A percentile compares a stretch with the other conserved stretches of the same genome.
These are phyloP conservation scores for Eimeria necatrix DNA, from an alignment of 169 alveolate genomes.

Conservation along the genomic window DNA sequence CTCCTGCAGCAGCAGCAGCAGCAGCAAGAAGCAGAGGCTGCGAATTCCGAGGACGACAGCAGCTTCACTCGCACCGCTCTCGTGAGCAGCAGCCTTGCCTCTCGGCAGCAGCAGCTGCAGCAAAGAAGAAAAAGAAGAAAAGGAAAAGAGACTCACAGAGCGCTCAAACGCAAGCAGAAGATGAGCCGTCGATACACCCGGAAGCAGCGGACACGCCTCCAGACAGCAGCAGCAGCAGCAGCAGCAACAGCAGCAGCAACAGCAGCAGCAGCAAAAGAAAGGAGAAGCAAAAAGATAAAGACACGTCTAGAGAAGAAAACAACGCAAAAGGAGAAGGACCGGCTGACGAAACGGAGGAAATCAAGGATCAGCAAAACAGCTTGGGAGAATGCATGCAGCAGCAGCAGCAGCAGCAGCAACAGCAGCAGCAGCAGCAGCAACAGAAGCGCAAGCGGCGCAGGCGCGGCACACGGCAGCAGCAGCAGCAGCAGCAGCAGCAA, in stretches of 20 bases:
- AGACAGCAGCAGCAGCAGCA: not conserved
- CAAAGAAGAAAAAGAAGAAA: not conserved
- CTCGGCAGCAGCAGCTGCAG: conserved; percentile 49
- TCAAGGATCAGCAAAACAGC: not conserved
- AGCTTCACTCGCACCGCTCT: not conserved
- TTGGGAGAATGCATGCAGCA: not conserved
- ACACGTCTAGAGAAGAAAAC: not conserved
- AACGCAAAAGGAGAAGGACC: not conserved
- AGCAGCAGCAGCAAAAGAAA: conserved; percentile 22
- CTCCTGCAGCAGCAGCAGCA: conserved; percentile 13
- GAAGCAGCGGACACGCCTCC: not conserved
- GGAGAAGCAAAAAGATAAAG: not conserved
- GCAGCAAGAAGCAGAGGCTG: not conserved
- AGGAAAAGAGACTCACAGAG: not conserved
- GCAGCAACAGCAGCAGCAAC: conserved; percentile 44
- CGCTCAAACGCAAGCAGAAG: not conserved
- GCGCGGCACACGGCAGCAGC: conserved; percentile 19
- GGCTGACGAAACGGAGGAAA: not conserved
- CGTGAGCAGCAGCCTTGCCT: not conserved
- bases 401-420: not conserved
- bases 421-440: conserved; percentile 16
- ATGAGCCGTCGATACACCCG: not conserved
- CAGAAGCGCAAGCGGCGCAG: not conserved
- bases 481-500: conserved; percentile 1
- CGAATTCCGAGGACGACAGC: conserved; percentile 4